Evolutionary conservation across 2,329 filamentous ascomycete species (phyloP), one percentile per base, ranked within the genome.

Genomic region (Thermoascus crustaceus): DNA sequence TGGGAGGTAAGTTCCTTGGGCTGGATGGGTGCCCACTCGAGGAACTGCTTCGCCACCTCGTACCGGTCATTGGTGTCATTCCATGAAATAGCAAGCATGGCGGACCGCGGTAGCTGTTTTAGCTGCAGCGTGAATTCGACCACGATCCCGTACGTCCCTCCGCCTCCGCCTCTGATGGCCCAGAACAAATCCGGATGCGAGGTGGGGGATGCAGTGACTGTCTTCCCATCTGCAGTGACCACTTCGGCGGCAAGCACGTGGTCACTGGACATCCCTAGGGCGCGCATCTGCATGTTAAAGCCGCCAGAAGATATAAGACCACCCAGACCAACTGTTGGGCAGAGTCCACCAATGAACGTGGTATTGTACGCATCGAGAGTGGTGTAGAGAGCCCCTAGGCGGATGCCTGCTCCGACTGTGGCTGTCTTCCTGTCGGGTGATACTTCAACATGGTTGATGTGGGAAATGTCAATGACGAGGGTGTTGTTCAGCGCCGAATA

Each of bases 151-250:
- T 52, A 58, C 7, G 30, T 44, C 10, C 54, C 58, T 23, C 50
- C 50, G 3, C 55, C 54, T 16, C 56, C 55, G 37, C 61, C 60
- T 19, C 60, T 53, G 39, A 63, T 50, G 2, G 58, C 60, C 45
- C 49, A 55, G 45, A 60, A 66, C 5, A 66, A 47, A 38, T 33
- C 19, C n/a, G 13, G 10, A 26, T 34, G 30, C 11, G 36, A 19
- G n/a, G 24, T 39, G 18, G 30, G 20, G 6, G 24, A 34, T 14
- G 36, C 30, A 8, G 30, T 38, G 36, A 29, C 18, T 13, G 18
- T 29, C 14, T 9, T 29, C 18, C 26, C 26, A 9, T 29, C 14
- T 29, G 26, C 26, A 3, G 26, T 29, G 14, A 29, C 56, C 10
- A 58, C 52, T 5, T 41, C 37, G 1, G 48, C 53, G 11, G 54